Evolutionary conservation across 176 grass and related monocot genomes (phyloP).

Genomic region (Ensete ventricosum): DNA sequence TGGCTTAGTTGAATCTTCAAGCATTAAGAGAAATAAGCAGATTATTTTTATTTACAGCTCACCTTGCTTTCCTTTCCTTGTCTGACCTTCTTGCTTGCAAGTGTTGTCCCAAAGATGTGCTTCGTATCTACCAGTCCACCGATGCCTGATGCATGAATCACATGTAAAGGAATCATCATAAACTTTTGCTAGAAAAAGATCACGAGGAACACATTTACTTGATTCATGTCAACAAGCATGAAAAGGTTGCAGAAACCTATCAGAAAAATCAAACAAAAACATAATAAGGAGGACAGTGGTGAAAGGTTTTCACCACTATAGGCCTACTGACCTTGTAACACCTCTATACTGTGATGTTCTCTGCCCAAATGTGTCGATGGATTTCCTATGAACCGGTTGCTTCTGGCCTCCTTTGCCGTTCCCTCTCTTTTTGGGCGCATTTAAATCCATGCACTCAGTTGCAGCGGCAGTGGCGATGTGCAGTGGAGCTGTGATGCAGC

Average conservation of each 20-base stretch:
- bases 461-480: constrained; percentile 19
- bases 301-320: background rate
- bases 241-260: background rate
- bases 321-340: constrained; percentile 71
- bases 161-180: background rate
- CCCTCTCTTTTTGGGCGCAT: constrained; percentile 51
- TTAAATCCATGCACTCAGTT: constrained; percentile 24
- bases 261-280: background rate
- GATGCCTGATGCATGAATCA: constrained; percentile 47
- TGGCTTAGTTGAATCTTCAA: background rate
- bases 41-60: constrained; percentile 2
- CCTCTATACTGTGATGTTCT: constrained; percentile 94
- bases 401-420: constrained; percentile 55
- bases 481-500: constrained; percentile 49
- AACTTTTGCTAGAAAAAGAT: background rate
- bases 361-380: constrained; percentile 90
- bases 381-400: constrained; percentile 80
- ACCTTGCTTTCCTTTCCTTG: constrained; percentile 99
- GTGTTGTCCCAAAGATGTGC: constrained; percentile 98
- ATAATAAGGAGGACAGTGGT: too few species aligned
- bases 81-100: constrained; percentile 89
- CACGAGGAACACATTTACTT: background rate
- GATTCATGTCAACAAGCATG: constrained; percentile 1
- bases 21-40: background rate
- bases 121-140: constrained; percentile 97